These are phyloP conservation scores for Leccinum sublutescens DNA, from an alignment of 768 basidiomycete genomes.

Conservation along the genomic window DNA sequence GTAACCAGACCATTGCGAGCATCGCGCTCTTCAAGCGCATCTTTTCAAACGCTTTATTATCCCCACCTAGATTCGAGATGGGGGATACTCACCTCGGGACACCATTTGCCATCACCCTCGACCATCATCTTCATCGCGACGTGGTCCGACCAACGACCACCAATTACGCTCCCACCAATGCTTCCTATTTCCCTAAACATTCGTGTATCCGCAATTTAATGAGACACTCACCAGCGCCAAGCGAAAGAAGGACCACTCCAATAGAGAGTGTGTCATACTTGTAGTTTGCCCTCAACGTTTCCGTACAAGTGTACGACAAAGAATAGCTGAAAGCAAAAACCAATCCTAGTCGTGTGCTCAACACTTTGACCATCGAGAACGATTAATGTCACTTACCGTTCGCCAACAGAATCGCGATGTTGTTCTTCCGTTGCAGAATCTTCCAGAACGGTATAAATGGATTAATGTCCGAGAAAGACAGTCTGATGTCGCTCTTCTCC, in stretches of 20 bases:
- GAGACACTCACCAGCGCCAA: conserved; percentile 56
- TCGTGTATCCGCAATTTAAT: not conserved
- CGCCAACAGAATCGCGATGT: conserved; percentile 54
- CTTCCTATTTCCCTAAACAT: conserved; percentile 35
- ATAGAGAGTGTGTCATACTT: conserved; percentile 65
- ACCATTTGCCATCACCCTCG: conserved; percentile 43
- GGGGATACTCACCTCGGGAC: conserved; percentile 59
- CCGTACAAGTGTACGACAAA: conserved; percentile 70
- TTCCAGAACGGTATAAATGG: conserved; percentile 61
- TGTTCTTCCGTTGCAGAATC: conserved; percentile 63
- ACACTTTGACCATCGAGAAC: not conserved
- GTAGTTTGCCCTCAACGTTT: conserved; percentile 65
- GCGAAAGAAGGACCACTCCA: conserved; percentile 74
- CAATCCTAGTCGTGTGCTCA: conserved; percentile 46
- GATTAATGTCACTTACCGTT: conserved; percentile 15
- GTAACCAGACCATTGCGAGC: conserved; percentile 50
- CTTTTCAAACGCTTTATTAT: conserved; percentile 34
- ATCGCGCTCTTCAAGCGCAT: conserved; percentile 71
- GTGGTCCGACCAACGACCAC: conserved; percentile 59
- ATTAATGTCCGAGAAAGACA: conserved; percentile 72
- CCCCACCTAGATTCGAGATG: not conserved
- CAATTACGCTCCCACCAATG: conserved; percentile 51
- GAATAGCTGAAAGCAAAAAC: conserved; percentile 71
- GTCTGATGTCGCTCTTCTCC: conserved; percentile 37
- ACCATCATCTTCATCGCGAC: conserved; percentile 43